These are phyloP conservation scores for Eucalyptus dawsonii DNA, from an alignment of 345 rosid genomes.

Conservation along the genomic window DNA sequence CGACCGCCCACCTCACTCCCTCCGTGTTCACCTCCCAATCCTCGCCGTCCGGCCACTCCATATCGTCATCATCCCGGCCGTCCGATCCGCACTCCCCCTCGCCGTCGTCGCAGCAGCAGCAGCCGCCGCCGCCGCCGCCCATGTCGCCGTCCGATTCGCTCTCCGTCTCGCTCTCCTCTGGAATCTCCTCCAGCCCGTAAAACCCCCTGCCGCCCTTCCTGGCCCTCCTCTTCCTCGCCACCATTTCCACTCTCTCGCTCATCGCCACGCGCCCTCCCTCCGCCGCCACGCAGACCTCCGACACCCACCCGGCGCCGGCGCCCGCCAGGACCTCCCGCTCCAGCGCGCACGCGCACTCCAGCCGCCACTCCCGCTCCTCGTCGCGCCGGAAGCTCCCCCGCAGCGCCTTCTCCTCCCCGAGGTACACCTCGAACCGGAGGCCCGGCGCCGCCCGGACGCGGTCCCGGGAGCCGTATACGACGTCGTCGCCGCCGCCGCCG, in stretches of 20 bases:
- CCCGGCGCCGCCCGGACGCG: slow-evolving; percentile 42
- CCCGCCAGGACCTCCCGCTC: slow-evolving; percentile 3
- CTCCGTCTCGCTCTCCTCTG: slow-evolving; percentile 44
- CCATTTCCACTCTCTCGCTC: slow-evolving; percentile 27
- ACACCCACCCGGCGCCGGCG: background rate
- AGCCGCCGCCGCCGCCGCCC: background rate
- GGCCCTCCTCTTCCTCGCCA: slow-evolving; percentile 13
- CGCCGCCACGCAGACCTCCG: slow-evolving; percentile 44
- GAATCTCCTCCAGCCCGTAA: slow-evolving; percentile 56
- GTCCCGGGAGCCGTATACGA: slow-evolving; percentile 49
- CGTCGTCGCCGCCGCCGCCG: slow-evolving; percentile 4
- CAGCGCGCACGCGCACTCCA: slow-evolving; percentile 47
- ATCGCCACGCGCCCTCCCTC: slow-evolving; percentile 58
- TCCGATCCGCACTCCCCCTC: slow-evolving; percentile 5
- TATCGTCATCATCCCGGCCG: slow-evolving; percentile 6
- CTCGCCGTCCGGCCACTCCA: background rate
- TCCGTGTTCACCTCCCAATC: slow-evolving; percentile 35
- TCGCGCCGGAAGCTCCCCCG: slow-evolving; percentile 47
- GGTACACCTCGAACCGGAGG: slow-evolving; percentile 60
- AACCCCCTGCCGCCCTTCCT: slow-evolving; percentile 1
- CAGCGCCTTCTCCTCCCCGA: slow-evolving; percentile 44
- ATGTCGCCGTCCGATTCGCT: background rate
- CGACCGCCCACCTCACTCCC: slow-evolving; percentile 65
- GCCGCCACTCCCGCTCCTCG: slow-evolving; percentile 33
- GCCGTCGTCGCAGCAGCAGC: background rate